Base-by-base conservation (phyloP, 179 eudicot genomes). In the Carnegiea gigantea region DNA sequence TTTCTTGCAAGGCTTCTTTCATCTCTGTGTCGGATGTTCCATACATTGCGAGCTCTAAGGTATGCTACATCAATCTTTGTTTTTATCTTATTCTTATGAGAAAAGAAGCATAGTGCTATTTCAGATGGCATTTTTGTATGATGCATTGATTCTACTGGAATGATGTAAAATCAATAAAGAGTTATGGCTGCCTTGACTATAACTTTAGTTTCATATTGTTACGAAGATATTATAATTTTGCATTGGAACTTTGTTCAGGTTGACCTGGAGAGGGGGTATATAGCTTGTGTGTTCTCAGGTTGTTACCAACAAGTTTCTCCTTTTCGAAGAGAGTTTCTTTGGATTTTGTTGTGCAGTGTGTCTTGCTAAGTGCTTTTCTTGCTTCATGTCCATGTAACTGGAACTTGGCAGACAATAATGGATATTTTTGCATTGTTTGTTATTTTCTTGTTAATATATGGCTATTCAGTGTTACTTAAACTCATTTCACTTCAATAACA, bases 1-100 rank as follows among this genome's bases (percentile, higher is more conserved):
- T 95, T 73, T 85, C 68, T 71, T 26, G 82, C 26, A 77, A 75
- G 73, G 82, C 85, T 81, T 74, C 84, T 26, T 57, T 70, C 7
- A 76, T 78, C 54, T 75, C 79, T 81, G 73, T 64, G 73, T 82
- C 60, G 17, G 18, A 60, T 79, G 43, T 46, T 49, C 6, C 79
- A 3, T 40, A 36, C 36, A 49, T 76, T 82, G 74, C 78, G 76
- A 82, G 78, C 79, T 80, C 78, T 68, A 83, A 88, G 96, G 94
- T 93, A 86, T 81, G 13, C 20, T 36, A 40, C 15, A 5, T 11
- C 24, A 26, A 14, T 13, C 49, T 21, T 53, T 33, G 21, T 36
- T 30, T 78, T 46, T 9, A 77, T 64, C 64, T n/a, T 82, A 6
- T 70, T 46, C 71, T 40, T n/a, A 14, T 49, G 59, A 51, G 48